Conservation (phyloP, 257 asterid species). For the Forsythia suspensa region DNA sequence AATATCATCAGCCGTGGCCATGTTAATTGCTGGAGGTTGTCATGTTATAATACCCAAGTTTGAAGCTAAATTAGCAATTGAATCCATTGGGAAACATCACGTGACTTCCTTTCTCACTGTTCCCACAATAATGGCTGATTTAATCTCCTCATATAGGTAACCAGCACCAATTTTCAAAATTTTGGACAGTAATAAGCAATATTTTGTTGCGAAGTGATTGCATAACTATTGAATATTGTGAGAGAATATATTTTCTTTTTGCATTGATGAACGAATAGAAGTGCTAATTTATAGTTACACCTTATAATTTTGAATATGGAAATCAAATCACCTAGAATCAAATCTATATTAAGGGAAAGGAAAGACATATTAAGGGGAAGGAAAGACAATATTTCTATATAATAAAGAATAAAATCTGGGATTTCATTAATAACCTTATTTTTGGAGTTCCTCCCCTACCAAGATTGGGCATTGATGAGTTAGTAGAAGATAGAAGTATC, state of each 20-base stretch:
- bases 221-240: no score
- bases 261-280: no score
- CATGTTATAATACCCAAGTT: conserved; percentile 77
- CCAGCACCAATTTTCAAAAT: neutral
- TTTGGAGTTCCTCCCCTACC: neutral
- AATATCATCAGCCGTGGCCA: conserved; percentile 86
- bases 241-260: no score
- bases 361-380: no score
- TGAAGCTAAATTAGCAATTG: conserved; percentile 57
- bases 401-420: no score
- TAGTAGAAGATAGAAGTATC: neutral
- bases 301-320: no score
- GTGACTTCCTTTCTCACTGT: conserved; percentile 83
- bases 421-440: neutral
- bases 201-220: neutral
- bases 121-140: conserved; percentile 92
- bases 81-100: conserved; percentile 53
- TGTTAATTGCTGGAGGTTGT: conserved; percentile 85
- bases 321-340: no score
- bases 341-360: no score
- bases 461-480: neutral
- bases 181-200: neutral
- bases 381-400: no score
- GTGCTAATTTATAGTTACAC: no score
- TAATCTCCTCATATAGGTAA: conserved; percentile 58